Percentiles rank a stretch among this genome's conserved stretches.
Evolutionary conservation across 306 rosid species (phyloP).

Genomic region (Inga laurina): DNA sequence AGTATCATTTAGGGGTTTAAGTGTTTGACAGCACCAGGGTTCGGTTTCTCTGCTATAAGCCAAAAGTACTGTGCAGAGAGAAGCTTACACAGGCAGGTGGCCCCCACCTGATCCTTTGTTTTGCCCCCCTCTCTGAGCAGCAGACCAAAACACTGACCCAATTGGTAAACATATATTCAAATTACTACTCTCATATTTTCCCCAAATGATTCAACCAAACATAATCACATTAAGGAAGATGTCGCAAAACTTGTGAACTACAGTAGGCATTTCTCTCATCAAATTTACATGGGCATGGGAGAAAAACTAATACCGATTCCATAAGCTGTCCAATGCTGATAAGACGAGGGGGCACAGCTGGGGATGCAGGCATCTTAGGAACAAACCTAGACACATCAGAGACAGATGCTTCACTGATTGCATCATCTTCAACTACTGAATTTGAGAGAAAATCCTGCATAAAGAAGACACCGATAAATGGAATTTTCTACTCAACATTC

Average conservation of each 20-base stretch:
- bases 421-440: constrained; percentile 73
- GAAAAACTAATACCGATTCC: constrained; percentile 66
- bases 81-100: not conserved
- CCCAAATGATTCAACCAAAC: not conserved
- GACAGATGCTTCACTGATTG: constrained; percentile 81
- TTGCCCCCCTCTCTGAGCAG: not conserved
- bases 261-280: not conserved
- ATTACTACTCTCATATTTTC: not conserved
- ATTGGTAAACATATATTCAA: not conserved
- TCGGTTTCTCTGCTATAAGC: not conserved
- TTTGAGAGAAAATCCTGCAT: constrained; percentile 72
- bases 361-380: constrained; percentile 65
- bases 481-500: not conserved
- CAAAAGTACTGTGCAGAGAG: not conserved
- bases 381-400: constrained; percentile 68
- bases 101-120: not conserved
- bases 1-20: not conserved
- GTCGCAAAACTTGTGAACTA: not conserved
- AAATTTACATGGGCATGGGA: constrained; percentile 1
- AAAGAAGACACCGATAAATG: not conserved
- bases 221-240: not conserved
- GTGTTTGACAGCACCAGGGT: not conserved
- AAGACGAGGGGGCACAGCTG: constrained; percentile 65
- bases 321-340: constrained; percentile 93
- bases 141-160: not conserved